These are phyloP conservation scores for Albophoma yamanashiensis DNA, from an alignment of 2,329 filamentous ascomycete species.

Conservation along the genomic window DNA sequence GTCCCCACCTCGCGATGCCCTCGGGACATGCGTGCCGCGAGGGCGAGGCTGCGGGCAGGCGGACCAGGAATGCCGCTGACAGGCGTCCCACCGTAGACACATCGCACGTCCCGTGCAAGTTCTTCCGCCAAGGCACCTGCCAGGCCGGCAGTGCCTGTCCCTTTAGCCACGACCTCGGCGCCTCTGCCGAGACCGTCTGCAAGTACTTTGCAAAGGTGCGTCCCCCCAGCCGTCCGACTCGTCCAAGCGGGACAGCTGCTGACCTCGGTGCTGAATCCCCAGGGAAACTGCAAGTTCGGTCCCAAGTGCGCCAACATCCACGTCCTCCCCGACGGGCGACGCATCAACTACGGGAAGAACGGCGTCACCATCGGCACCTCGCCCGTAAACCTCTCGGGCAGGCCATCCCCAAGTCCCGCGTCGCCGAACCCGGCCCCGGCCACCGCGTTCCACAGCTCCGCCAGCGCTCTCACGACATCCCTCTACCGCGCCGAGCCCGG, in stretches of 20 bases:
- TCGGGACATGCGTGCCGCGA: not conserved
- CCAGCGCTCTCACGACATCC: constrained; percentile 53
- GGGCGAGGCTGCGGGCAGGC: not conserved
- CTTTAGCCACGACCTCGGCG: constrained; percentile 87
- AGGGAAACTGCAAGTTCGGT: constrained; percentile 99
- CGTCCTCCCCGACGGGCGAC: constrained; percentile 83
- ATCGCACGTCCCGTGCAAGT: constrained; percentile 97
- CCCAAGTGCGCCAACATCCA: constrained; percentile 96
- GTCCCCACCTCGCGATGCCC: not conserved
- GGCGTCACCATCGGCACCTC: constrained; percentile 53
- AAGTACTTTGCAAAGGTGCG: constrained; percentile 97
- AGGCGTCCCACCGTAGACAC: constrained; percentile 51
- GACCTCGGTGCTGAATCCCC: not conserved
- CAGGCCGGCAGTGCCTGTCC: constrained; percentile 94
- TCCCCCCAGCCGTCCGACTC: constrained; percentile 2
- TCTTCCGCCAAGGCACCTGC: constrained; percentile 92
- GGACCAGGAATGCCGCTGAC: not conserved
- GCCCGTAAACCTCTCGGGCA: constrained; percentile 51
- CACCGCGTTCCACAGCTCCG: constrained; percentile 39
- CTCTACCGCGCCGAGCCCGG: constrained; percentile 34
- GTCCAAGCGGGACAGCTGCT: not conserved
- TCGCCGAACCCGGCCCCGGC: constrained; percentile 28
- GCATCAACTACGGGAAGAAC: constrained; percentile 71
- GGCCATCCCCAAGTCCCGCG: constrained; percentile 40
- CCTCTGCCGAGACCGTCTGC: constrained; percentile 79